Evolutionary conservation across 768 basidiomycete species (phyloP).

Genomic region (Saitozyma sp.): DNA sequence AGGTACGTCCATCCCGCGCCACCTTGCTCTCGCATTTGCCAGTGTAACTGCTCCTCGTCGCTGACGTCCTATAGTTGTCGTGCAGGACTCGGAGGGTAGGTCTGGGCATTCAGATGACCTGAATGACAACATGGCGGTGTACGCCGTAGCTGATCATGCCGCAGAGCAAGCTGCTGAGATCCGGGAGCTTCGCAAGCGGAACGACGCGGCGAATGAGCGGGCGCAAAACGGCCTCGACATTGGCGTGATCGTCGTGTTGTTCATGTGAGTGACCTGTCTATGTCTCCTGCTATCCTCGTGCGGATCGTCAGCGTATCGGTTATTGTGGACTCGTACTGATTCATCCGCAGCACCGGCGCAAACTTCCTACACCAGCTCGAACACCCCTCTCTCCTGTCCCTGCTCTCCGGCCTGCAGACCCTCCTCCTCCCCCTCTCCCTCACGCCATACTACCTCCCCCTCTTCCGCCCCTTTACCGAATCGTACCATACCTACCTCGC

Average conservation of each 20-base stretch:
- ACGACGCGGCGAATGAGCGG: conserved; percentile 20
- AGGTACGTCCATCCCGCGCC: neutral
- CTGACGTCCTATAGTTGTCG: neutral
- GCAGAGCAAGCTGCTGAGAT: conserved; percentile 41
- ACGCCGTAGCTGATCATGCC: neutral
- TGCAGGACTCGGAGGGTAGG: conserved; percentile 21
- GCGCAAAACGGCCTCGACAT: conserved; percentile 26
- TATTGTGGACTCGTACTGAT: no score
- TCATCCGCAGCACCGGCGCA: conserved; percentile 13
- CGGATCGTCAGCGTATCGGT: neutral
- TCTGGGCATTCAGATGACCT: neutral
- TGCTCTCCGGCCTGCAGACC: conserved; percentile 18
- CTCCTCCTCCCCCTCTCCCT: conserved; percentile 38
- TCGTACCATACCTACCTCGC: conserved; percentile 22
- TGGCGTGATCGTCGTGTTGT: conserved; percentile 21
- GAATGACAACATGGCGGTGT: neutral
- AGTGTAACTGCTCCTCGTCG: no score
- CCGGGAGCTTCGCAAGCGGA: conserved; percentile 18
- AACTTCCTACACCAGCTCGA: conserved; percentile 15
- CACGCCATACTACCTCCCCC: conserved; percentile 19
- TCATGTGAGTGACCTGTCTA: conserved; percentile 26
- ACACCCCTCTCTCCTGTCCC: conserved; percentile 7
- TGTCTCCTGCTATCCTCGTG: neutral
- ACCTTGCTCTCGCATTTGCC: neutral
- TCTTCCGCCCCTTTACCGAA: neutral